Evolutionary conservation across 2,329 filamentous ascomycete genomes (phyloP).

Genomic region (Elsinoe fawcettii): DNA sequence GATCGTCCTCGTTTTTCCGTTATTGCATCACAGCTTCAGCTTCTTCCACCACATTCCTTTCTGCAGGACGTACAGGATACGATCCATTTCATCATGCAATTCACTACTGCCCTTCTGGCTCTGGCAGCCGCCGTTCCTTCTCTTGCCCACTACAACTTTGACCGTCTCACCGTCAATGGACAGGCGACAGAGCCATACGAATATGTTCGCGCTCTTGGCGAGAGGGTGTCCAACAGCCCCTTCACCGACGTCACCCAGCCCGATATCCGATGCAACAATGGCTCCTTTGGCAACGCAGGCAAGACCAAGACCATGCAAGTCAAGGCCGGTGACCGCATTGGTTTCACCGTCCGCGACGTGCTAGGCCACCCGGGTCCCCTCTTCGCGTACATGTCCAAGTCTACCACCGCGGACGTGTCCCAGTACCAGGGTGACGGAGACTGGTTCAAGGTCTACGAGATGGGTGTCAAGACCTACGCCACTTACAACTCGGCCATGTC

Average conservation of each 20-base stretch:
- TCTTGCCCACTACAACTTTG: slow-evolving; percentile 31
- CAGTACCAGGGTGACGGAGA: slow-evolving; percentile 19
- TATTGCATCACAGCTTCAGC: background rate
- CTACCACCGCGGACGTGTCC: slow-evolving; percentile 16
- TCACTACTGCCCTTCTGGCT: slow-evolving; percentile 1
- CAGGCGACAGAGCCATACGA: slow-evolving; percentile 34
- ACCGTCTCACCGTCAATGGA: slow-evolving; percentile 37
- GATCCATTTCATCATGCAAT: slow-evolving; percentile 10
- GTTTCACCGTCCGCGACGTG: slow-evolving; percentile 16
- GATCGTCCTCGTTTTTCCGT: background rate
- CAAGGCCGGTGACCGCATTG: slow-evolving; percentile 20
- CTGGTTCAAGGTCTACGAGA: slow-evolving; percentile 21
- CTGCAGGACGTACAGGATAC: background rate
- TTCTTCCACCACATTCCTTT: background rate
- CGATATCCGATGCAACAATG: slow-evolving; percentile 20
- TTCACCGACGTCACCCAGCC: background rate
- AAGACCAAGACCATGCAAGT: slow-evolving; percentile 26
- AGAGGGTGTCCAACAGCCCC: slow-evolving; percentile 31
- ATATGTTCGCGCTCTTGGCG: slow-evolving; percentile 39
- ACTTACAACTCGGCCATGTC: slow-evolving; percentile 14
- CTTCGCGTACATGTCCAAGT: slow-evolving; percentile 24
- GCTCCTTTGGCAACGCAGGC: slow-evolving; percentile 24
- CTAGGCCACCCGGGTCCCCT: slow-evolving; percentile 23
- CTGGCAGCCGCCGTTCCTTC: slow-evolving; percentile 10
- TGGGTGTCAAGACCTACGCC: slow-evolving; percentile 12